Evolutionary conservation across 2,329 filamentous ascomycete genomes (phyloP).

Genomic region (Aspergillus sp.): DNA sequence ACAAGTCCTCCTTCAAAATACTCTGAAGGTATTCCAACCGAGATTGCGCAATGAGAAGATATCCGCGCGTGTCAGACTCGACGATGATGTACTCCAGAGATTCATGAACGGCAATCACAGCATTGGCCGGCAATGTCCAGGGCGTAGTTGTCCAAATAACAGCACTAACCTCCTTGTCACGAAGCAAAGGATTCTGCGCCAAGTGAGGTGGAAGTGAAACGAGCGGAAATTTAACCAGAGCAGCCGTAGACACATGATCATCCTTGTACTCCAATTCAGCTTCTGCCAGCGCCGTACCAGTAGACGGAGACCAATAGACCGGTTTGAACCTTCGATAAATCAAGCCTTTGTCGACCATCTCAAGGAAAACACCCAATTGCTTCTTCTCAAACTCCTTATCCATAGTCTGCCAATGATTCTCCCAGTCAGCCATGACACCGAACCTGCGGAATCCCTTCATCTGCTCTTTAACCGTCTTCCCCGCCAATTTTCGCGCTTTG

Average conservation of each 20-base stretch:
- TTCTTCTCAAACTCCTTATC: constrained; percentile 54
- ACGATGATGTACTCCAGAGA: constrained; percentile 69
- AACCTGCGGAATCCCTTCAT: constrained; percentile 54
- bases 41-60: constrained; percentile 64
- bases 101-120: constrained; percentile 73
- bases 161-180: constrained; percentile 57
- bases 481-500: constrained; percentile 50
- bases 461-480: constrained; percentile 51
- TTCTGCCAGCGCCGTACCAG: constrained; percentile 56
- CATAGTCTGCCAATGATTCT: constrained; percentile 58
- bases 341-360: constrained; percentile 56
- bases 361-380: constrained; percentile 53
- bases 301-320: constrained; percentile 62
- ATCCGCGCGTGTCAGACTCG: constrained; percentile 47
- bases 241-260: constrained; percentile 52
- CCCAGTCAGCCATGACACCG: constrained; percentile 61
- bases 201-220: constrained; percentile 41
- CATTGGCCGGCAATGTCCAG: constrained; percentile 93
- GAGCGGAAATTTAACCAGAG: constrained; percentile 70
- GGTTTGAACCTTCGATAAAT: constrained; percentile 58
- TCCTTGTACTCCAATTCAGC: constrained; percentile 61
- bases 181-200: constrained; percentile 30
- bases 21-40: constrained; percentile 55
- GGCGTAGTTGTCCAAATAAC: constrained; percentile 98
- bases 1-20: constrained; percentile 45